Percentiles rank a stretch among this genome's conserved stretches.
phyloP scores from a whole-genome alignment of 768 basidiomycete genomes.

The Leucocoprinus leucothites region DNA sequence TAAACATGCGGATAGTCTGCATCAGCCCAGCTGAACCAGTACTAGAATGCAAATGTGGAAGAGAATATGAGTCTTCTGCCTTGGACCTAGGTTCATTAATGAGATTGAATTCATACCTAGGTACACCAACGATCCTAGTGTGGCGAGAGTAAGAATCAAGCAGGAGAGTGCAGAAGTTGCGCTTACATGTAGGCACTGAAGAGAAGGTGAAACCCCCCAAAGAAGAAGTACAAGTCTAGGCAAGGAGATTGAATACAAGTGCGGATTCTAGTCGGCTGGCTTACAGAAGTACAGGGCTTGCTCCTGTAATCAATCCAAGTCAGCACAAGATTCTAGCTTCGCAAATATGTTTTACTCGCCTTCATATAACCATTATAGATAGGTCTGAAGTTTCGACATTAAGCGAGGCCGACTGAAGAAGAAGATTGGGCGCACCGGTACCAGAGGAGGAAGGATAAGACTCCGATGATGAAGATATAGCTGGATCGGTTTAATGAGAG shows the following conservation, averaged over 20 bases:
- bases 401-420: slow-evolving; percentile 13
- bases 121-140: slow-evolving; percentile 88
- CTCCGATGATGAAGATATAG: slow-evolving; percentile 75
- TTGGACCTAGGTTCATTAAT: slow-evolving; percentile 26
- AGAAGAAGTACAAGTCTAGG: slow-evolving; percentile 94
- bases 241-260: slow-evolving; percentile 24
- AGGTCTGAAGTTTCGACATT: slow-evolving; percentile 49
- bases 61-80: slow-evolving; percentile 23
- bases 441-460: slow-evolving; percentile 89
- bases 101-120: slow-evolving; percentile 46
- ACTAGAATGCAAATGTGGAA: slow-evolving; percentile 34
- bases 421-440: slow-evolving; percentile 63
- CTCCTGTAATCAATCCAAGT: slow-evolving; percentile 50
- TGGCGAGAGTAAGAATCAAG: slow-evolving; percentile 27
- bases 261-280: slow-evolving; percentile 28
- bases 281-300: slow-evolving; percentile 92
- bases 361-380: slow-evolving; percentile 99
- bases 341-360: slow-evolving; percentile 39
- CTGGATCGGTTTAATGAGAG: slow-evolving; percentile 37
- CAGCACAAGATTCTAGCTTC: slow-evolving; percentile 17
- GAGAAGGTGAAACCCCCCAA: slow-evolving; percentile 90
- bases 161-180: slow-evolving; percentile 20
- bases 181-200: slow-evolving; percentile 90
- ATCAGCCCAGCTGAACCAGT: slow-evolving; percentile 96
- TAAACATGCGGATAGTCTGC: slow-evolving; percentile 83